A percentile compares a stretch with the other conserved stretches of the same genome.
Conservation (phyloP, 192 early-diverging fungal species). For the Podila clonocystis region DNA sequence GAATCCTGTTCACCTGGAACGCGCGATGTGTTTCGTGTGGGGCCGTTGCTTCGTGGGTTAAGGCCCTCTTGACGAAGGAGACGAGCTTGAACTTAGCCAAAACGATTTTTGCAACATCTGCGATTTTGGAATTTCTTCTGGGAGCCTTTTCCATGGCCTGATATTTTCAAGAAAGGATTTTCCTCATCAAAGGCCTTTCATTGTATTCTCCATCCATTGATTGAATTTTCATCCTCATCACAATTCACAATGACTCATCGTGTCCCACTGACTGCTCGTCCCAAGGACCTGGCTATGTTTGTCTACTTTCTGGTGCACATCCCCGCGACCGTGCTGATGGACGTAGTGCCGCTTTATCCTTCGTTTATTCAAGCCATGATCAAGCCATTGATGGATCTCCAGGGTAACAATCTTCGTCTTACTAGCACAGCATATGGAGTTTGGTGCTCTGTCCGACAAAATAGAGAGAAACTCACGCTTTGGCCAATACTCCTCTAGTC, state of each 20-base stretch:
- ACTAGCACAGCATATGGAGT: neutral
- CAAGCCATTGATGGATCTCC: constrained; percentile 33
- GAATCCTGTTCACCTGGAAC: no score
- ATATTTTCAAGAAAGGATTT: neutral
- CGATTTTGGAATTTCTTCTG: no score
- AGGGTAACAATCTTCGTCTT: constrained; percentile 1
- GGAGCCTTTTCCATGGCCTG: neutral
- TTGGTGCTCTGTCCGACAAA: neutral
- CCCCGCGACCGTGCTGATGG: constrained; percentile 70
- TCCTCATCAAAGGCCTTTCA: neutral
- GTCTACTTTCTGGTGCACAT: constrained; percentile 79
- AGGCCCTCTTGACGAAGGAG: no score
- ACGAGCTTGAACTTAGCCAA: no score
- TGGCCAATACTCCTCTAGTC: constrained; percentile 1
- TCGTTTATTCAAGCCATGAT: constrained; percentile 40
- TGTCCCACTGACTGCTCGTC: constrained; percentile 44
- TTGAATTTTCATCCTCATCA: neutral
- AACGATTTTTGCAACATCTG: no score
- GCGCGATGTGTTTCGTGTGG: no score
- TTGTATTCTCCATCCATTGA: neutral
- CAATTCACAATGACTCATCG: constrained; percentile 10
- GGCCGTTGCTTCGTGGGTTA: no score
- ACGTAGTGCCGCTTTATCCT: constrained; percentile 65
- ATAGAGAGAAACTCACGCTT: neutral
- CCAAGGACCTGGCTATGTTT: constrained; percentile 70